Percentiles rank a stretch among this genome's conserved stretches.
Conservation (phyloP, 2,329 filamentous ascomycete genomes). For the Paracorniculantispora psalliotae region DNA sequence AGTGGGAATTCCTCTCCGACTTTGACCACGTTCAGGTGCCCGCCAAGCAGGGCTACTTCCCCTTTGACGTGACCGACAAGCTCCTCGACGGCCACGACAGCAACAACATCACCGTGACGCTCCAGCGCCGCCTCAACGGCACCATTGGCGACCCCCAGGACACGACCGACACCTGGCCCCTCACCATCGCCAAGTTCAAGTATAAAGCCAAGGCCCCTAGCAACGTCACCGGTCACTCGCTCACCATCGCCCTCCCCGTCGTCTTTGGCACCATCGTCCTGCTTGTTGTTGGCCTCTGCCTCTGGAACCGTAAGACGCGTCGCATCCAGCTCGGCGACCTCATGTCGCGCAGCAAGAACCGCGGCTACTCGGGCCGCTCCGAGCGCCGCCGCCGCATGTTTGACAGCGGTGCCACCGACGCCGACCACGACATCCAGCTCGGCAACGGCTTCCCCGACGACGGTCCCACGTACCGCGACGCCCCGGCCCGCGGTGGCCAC, state of each 20-base stretch:
- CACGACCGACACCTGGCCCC: slow-evolving; percentile 38
- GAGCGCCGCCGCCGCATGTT: slow-evolving; percentile 34
- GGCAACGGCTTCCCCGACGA: slow-evolving; percentile 26
- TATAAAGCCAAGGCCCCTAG: slow-evolving; percentile 32
- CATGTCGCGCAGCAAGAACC: slow-evolving; percentile 38
- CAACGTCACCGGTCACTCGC: slow-evolving; percentile 33
- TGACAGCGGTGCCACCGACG: slow-evolving; percentile 27
- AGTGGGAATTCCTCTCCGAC: slow-evolving; percentile 32
- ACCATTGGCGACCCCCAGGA: slow-evolving; percentile 22
- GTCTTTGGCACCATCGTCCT: slow-evolving; percentile 44
- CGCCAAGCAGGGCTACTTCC: slow-evolving; percentile 42
- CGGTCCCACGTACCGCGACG: slow-evolving; percentile 29
- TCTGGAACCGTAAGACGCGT: slow-evolving; percentile 51
- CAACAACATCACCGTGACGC: slow-evolving; percentile 45
- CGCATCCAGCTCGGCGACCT: slow-evolving; percentile 47
- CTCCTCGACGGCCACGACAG: slow-evolving; percentile 32
- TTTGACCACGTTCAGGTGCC: slow-evolving; percentile 30
- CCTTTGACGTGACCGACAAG: slow-evolving; percentile 35
- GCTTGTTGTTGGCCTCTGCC: slow-evolving; percentile 48
- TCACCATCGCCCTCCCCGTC: slow-evolving; percentile 50
- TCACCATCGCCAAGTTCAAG: slow-evolving; percentile 29
- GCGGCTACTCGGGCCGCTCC: slow-evolving; percentile 40
- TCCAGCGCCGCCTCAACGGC: slow-evolving; percentile 35
- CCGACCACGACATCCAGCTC: slow-evolving; percentile 39
- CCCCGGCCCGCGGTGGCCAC: slow-evolving; percentile 19